Percentiles rank a stretch among this genome's conserved stretches.
phyloP scores from a whole-genome alignment of 2,329 filamentous ascomycete species.

The Talaromyces pinophilus region DNA sequence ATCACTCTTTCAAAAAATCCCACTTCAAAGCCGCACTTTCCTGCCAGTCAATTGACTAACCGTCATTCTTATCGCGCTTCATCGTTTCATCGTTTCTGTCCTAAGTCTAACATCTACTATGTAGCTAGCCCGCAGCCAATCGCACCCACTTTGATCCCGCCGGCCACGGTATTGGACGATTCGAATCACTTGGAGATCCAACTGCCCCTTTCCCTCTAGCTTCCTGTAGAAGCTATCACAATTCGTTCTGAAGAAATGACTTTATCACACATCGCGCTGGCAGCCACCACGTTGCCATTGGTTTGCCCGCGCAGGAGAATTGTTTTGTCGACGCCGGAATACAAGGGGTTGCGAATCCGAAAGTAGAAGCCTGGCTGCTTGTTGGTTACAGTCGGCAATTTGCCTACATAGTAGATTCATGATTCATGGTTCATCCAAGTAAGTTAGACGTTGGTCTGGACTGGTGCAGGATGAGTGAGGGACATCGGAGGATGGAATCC shows the following conservation, averaged over 20 bases:
- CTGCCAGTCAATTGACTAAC: not conserved
- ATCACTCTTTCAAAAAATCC: not conserved
- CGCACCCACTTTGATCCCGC: not conserved
- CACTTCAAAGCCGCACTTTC: no score
- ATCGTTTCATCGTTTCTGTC: not conserved
- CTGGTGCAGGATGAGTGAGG: not conserved
- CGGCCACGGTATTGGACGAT: not conserved
- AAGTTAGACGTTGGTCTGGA: constrained; percentile 1
- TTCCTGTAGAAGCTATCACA: constrained; percentile 17
- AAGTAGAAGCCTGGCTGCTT: not conserved
- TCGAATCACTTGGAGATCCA: not conserved
- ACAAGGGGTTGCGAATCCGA: constrained; percentile 1
- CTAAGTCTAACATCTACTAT: not conserved
- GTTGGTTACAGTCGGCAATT: not conserved
- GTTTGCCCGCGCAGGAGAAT: not conserved
- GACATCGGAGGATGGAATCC: not conserved
- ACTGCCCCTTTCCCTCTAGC: constrained; percentile 18
- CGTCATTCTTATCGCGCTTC: not conserved
- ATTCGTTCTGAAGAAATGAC: not conserved
- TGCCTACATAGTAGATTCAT: not conserved
- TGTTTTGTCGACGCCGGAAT: not conserved
- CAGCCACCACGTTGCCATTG: not conserved
- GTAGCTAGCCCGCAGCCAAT: not conserved
- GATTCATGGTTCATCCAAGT: not conserved
- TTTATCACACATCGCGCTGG: constrained; percentile 1